Percentiles rank a stretch among this genome's conserved stretches.
phyloP scores from a whole-genome alignment of 2,329 filamentous ascomycete species.

The Helicocarpus griseus region DNA sequence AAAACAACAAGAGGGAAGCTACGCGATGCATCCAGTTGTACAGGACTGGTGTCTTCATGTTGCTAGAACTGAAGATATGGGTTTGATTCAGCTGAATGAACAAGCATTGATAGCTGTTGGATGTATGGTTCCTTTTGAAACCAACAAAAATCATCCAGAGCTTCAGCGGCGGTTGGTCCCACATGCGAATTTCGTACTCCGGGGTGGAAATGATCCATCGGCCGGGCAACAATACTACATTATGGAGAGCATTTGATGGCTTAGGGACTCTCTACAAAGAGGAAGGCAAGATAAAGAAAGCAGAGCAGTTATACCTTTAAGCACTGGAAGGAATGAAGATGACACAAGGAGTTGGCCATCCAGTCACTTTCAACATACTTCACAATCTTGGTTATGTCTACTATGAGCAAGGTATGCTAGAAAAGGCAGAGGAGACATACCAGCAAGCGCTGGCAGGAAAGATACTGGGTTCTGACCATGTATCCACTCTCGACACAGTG shows the following conservation, averaged over 20 bases:
- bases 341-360: neutral
- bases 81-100: neutral
- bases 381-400: neutral
- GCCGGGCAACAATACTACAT: too few relatives aligned
- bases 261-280: too few relatives aligned
- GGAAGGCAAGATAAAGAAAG: neutral
- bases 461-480: neutral
- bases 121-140: too few relatives aligned
- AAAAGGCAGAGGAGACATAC: neutral
- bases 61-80: too few relatives aligned
- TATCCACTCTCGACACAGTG: neutral
- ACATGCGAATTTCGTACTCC: too few relatives aligned
- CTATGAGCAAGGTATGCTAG: neutral
- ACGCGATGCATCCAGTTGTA: neutral
- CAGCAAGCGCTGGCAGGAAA: neutral
- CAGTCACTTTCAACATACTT: neutral
- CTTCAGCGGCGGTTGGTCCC: too few relatives aligned
- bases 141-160: too few relatives aligned
- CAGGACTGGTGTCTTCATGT: too few relatives aligned
- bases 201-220: too few relatives aligned
- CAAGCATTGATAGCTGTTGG: conserved; percentile 1
- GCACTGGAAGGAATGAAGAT: neutral
- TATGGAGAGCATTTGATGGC: too few relatives aligned
- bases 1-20: neutral
- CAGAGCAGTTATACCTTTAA: neutral